These are phyloP conservation scores for Tolypocladium endophyticum DNA, from an alignment of 2,329 filamentous ascomycete species.

Conservation along the genomic window DNA sequence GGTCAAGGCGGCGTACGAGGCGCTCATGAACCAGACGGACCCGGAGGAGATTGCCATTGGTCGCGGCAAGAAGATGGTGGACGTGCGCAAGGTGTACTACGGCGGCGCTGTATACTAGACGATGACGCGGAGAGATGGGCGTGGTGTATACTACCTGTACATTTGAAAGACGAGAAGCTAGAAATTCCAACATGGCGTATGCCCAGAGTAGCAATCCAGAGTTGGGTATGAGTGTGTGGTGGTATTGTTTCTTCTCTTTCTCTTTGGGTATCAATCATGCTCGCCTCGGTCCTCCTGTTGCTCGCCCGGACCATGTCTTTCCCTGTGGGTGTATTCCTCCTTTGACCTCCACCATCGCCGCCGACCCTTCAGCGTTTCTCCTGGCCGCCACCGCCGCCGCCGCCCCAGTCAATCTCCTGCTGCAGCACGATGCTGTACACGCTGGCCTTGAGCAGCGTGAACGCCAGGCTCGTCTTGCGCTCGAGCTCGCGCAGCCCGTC, in stretches of 20 bases:
- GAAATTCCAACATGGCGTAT: background rate
- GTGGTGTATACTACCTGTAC: background rate
- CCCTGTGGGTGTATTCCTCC: constrained; percentile 7
- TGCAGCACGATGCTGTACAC: constrained; percentile 98
- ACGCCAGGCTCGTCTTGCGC: constrained; percentile 88
- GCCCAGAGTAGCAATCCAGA: background rate
- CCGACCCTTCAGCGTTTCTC: constrained; percentile 16
- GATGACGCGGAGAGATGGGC: background rate
- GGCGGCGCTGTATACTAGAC: constrained; percentile 43
- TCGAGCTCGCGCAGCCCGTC: constrained; percentile 82
- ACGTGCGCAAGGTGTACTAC: constrained; percentile 96
- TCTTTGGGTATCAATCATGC: background rate
- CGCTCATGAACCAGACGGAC: constrained; percentile 70
- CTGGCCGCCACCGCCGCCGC: constrained; percentile 35
- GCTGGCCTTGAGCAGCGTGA: constrained; percentile 92
- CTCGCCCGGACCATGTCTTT: background rate
- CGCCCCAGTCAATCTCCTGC: constrained; percentile 79
- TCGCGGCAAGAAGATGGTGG: constrained; percentile 87
- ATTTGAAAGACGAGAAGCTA: background rate
- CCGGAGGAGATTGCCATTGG: constrained; percentile 86
- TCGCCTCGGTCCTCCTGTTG: background rate
- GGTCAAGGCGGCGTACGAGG: constrained; percentile 81
- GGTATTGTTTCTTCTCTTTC: background rate
- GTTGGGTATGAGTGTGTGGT: background rate
- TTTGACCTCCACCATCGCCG: constrained; percentile 5